phyloP scores from a whole-genome alignment of 2,329 filamentous ascomycete genomes.

The Lasiodiplodia gonubiensis region DNA sequence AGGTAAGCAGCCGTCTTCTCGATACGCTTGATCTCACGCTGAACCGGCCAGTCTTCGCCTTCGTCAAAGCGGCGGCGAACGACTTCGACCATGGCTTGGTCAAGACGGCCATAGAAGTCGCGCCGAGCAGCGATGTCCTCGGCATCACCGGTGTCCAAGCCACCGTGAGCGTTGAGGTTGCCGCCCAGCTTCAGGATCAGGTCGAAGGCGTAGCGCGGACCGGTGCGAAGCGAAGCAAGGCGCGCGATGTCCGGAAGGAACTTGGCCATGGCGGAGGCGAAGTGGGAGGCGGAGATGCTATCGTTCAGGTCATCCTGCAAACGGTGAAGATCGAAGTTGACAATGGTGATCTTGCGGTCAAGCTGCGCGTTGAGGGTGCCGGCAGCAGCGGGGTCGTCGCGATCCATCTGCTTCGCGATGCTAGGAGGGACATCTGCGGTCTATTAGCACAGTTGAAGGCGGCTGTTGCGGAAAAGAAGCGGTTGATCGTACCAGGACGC shows the following conservation, averaged over 20 bases:
- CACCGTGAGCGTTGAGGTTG: slow-evolving; percentile 61
- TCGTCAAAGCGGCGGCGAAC: slow-evolving; percentile 57
- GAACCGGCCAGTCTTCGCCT: slow-evolving; percentile 58
- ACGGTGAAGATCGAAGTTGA: slow-evolving; percentile 63
- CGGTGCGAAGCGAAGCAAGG: slow-evolving; percentile 54
- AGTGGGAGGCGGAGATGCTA: slow-evolving; percentile 58
- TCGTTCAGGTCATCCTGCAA: slow-evolving; percentile 62
- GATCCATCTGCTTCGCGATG: slow-evolving; percentile 61
- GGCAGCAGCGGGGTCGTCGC: slow-evolving; percentile 55
- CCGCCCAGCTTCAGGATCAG: slow-evolving; percentile 61
- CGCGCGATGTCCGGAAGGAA: slow-evolving; percentile 61
- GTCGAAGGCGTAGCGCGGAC: slow-evolving; percentile 59
- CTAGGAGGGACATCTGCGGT: slow-evolving; percentile 56
- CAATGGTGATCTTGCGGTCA: slow-evolving; percentile 63
- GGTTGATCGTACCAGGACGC: slow-evolving; percentile 52
- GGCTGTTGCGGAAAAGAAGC: neutral
- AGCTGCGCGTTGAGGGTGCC: slow-evolving; percentile 61
- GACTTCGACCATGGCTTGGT: slow-evolving; percentile 59
- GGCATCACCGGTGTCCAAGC: slow-evolving; percentile 56
- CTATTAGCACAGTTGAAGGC: slow-evolving; percentile 30
- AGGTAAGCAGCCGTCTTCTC: slow-evolving; percentile 61
- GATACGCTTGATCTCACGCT: slow-evolving; percentile 60
- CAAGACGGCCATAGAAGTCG: slow-evolving; percentile 57
- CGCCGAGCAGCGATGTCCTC: slow-evolving; percentile 55
- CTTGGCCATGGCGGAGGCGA: slow-evolving; percentile 60